Conservation (phyloP, 306 rosid genomes). For the Casuarina equisetifolia region DNA sequence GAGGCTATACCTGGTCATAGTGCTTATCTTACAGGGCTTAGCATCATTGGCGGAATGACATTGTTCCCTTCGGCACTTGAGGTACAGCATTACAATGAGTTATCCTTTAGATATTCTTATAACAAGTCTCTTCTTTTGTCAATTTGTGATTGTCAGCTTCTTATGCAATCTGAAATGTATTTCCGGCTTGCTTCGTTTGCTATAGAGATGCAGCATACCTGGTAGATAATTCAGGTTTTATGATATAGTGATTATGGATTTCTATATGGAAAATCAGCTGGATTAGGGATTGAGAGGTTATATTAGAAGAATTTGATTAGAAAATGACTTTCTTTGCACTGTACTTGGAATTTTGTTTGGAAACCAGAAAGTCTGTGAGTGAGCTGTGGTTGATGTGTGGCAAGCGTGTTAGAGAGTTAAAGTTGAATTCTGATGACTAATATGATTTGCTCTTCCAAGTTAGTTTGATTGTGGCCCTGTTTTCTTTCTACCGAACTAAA, state of each 20-base stretch:
- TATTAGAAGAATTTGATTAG: slow-evolving; percentile 6
- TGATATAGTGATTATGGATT: slow-evolving; percentile 20
- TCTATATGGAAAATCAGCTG: slow-evolving; percentile 17
- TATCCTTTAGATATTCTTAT: not conserved
- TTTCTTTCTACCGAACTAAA: not conserved
- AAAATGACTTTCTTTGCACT: not conserved
- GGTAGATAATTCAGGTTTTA: slow-evolving; percentile 2
- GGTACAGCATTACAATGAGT: slow-evolving; percentile 35
- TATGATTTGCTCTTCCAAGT: not conserved
- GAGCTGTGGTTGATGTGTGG: not conserved
- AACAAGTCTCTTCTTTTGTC: not conserved
- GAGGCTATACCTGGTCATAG: slow-evolving; percentile 91
- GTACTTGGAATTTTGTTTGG: not conserved
- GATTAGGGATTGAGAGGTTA: slow-evolving; percentile 13
- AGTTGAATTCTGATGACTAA: not conserved
- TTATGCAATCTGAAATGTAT: not conserved
- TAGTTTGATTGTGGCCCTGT: not conserved
- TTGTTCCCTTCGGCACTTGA: slow-evolving; percentile 89
- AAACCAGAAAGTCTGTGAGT: not conserved
- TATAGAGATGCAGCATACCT: not conserved
- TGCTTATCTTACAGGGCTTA: slow-evolving; percentile 84
- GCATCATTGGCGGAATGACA: slow-evolving; percentile 98
- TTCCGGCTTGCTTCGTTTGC: not conserved
- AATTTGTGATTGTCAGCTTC: not conserved
- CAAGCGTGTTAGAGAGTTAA: not conserved